phyloP scores from a whole-genome alignment of 1,139 yeast genomes.

The Pneumocystis oryctolagi region DNA sequence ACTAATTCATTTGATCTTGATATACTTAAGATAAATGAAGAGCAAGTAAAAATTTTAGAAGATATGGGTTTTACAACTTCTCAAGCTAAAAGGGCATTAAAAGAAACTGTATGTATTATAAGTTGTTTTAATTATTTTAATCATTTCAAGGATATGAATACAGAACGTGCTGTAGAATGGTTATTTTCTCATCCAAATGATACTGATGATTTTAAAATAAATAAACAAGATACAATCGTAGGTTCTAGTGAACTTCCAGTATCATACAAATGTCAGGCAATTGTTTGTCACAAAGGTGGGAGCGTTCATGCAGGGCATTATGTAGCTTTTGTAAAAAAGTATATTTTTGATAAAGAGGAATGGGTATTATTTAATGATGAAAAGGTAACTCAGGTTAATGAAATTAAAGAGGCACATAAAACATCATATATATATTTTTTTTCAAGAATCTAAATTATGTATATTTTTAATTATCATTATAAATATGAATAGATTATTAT shows the following conservation, averaged over 20 bases:
- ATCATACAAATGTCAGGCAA: slow-evolving; percentile 45
- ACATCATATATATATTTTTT: slow-evolving; percentile 34
- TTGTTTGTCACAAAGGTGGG: slow-evolving; percentile 85
- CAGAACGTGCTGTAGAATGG: slow-evolving; percentile 82
- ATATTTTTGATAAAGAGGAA: slow-evolving; percentile 27
- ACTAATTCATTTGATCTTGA: slow-evolving; percentile 38
- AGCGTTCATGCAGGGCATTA: slow-evolving; percentile 95
- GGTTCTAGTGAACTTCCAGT: slow-evolving; percentile 22
- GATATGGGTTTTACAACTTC: slow-evolving; percentile 65
- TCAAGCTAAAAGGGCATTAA: slow-evolving; percentile 55
- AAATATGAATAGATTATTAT: background rate
- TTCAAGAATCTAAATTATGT: slow-evolving; percentile 1
- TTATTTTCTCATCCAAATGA: slow-evolving; percentile 64
- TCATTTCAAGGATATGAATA: slow-evolving; percentile 30
- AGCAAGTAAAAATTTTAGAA: slow-evolving; percentile 32
- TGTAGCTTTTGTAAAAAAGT: slow-evolving; percentile 57
- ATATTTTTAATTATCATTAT: background rate
- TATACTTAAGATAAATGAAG: slow-evolving; percentile 27
- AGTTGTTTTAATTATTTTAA: background rate
- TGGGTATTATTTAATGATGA: slow-evolving; percentile 93
- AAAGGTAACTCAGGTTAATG: slow-evolving; percentile 65
- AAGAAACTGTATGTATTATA: slow-evolving; percentile 26
- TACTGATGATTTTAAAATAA: slow-evolving; percentile 20
- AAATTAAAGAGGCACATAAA: slow-evolving; percentile 43
- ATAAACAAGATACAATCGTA: slow-evolving; percentile 12